Percentiles rank a stretch among this genome's conserved stretches.
phyloP scores from a whole-genome alignment of 257 asterid species.

The Schizonepeta tenuifolia region DNA sequence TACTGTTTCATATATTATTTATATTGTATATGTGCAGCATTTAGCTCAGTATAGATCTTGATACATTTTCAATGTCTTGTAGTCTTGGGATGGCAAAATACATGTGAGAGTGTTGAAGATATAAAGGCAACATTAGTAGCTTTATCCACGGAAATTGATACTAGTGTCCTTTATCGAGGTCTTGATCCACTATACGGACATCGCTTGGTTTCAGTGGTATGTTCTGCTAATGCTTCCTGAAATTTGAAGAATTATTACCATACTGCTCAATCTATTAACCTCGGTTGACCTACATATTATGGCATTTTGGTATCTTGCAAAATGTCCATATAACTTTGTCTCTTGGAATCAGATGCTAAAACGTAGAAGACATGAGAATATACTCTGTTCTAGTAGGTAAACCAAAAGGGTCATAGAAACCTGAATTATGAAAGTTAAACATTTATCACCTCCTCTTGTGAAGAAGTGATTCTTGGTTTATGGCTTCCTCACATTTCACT shows the following conservation, averaged over 20 bases:
- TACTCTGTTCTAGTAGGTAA: background rate
- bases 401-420: background rate
- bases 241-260: background rate
- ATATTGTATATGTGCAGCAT: conserved; percentile 6
- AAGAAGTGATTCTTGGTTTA: conserved; percentile 16
- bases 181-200: conserved; percentile 78
- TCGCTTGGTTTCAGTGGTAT: conserved; percentile 85
- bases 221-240: conserved; percentile 20
- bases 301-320: conserved; percentile 6
- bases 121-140: conserved; percentile 75
- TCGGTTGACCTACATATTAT: conserved; percentile 8
- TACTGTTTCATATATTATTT: background rate
- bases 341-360: conserved; percentile 7
- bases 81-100: conserved; percentile 98
- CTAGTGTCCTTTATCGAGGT: conserved; percentile 83
- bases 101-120: conserved; percentile 79
- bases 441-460: background rate
- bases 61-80: conserved; percentile 38
- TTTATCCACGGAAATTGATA: conserved; percentile 83
- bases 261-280: conserved; percentile 11
- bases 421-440: conserved; percentile 6
- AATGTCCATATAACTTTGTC: background rate
- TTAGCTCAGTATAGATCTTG: conserved; percentile 10
- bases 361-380: background rate
- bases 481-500: conserved; percentile 3